Base-by-base conservation (phyloP, 805 yeast genomes). In the Candida qinlingensis region DNA sequence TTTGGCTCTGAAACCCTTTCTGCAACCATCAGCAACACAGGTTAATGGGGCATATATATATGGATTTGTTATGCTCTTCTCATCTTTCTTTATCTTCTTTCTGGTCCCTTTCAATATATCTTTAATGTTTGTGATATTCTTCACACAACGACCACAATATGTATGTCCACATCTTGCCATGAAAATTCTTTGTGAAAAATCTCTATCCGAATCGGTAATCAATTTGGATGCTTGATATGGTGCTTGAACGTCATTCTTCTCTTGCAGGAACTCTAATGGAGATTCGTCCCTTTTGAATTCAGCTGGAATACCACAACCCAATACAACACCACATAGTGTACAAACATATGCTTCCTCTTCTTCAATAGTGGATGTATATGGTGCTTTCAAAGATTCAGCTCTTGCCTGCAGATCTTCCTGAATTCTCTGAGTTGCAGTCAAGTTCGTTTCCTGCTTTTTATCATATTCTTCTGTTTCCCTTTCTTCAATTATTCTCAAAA, bases 101-200 rank as follows among this genome's bases (percentile, higher is more conserved):
- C 44, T 52, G 37, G 45, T 37, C 26, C 51, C 49, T 48, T 61
- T 50, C 10, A 51, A 11, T 7, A 52, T 53, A 0, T 54, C 56
- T 49, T 63, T 60, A 4, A 71, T 58, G 56, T 76, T 73, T 13
- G 75, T 76, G n/a, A 85, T 80, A 56, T 81, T 76, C 54, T 79
- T 79, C 26, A 85, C 85, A 66, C 97, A 89, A 39, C 92, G 66
- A 1, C 96, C 97, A 65, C 97, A 89, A 62, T 79, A 89, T 0
- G 82, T 76, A 68, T 89, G 97, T 0, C 96, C 96, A 70, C 97
- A 89, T 37, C 68, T 65, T 0, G 87, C 76, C 19, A 75, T 73
- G 59, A 83, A 89, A 2, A 85, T 76, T 51, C 89, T 74, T 57
- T 73, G 79, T 0, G 91, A 83, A 34, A 86, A 67, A 47, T 77